Evolutionary conservation across 2,329 filamentous ascomycete genomes (phyloP), one percentile per base, ranked within the genome.

Genomic region (Penicillium sp.): DNA sequence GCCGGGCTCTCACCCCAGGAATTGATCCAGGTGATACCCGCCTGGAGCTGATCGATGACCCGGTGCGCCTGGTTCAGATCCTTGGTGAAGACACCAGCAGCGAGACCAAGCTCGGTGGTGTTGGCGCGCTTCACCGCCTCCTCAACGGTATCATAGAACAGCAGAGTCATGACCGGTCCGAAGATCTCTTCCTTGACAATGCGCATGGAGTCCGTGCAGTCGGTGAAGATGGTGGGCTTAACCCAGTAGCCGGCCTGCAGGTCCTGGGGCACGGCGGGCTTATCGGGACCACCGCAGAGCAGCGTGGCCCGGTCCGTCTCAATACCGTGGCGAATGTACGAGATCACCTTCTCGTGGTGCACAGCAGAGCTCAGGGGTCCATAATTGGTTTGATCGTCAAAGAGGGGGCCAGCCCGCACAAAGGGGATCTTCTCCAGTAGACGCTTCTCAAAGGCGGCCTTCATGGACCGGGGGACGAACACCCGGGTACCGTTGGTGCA

Each of bases 401-500:
- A 85, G 18, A 92, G 80, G 62, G 90, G 82, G 23, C 92, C 90
- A 1, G 89, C 79, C 37, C 91, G 87, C 48, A 92, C 79, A 63
- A 83, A 81, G 57, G 79, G 66, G 73, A 95, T 88, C 68, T 90
- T 90, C 58, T 87, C 82, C 1, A 92, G 68, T 1, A 96, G 76
- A 0, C 78, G 76, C 64, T 81, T 78, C 71, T 95, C 90, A 61
- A 96, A 92, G 0, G 77, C 79, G 14, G 75, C 54, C 69, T 92
- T 86, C 72, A 91, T 81, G 35, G 75, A 70, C 31, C 80, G 76
- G 0, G 89, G 90, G 2, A 96, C 82, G 70, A 96, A 96, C 31
- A 96, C 91, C 11, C 92, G 82, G 1, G 92, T 96, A 48, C 92
- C 92, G 71, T 96, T 96, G 49, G 92, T 96, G 81, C 92, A 96